Evolutionary conservation across 2,329 filamentous ascomycete genomes (phyloP).

Genomic region (Exutisphaerella laricina): DNA sequence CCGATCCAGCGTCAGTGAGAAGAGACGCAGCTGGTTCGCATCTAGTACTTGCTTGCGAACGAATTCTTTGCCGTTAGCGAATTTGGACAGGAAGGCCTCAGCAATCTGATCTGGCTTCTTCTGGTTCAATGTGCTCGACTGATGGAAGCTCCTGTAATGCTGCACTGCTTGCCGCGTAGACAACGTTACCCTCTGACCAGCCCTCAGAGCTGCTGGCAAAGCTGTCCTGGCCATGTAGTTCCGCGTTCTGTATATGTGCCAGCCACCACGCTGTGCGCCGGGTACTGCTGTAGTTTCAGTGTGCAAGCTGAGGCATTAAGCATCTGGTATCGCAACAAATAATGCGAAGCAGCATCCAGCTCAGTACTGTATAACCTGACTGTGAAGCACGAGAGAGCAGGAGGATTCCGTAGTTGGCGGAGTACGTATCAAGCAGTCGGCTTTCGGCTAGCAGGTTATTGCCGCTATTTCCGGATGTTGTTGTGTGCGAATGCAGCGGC

Average conservation of each 20-base stretch:
- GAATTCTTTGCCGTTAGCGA: conserved; percentile 9
- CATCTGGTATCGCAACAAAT: too few species aligned
- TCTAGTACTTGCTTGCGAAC: conserved; percentile 14
- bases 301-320: too few species aligned
- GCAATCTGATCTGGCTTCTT: conserved; percentile 9
- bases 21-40: conserved; percentile 13
- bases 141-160: neutral
- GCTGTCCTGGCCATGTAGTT: neutral
- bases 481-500: too few species aligned
- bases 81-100: conserved; percentile 11
- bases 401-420: too few species aligned
- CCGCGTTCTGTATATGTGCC: neutral
- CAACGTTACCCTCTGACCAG: neutral
- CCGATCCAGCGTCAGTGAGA: conserved; percentile 13
- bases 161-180: neutral
- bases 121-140: conserved; percentile 1
- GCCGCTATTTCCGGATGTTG: too few species aligned
- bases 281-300: too few species aligned
- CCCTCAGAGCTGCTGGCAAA: neutral
- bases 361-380: too few species aligned
- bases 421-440: too few species aligned
- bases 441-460: too few species aligned
- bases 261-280: too few species aligned
- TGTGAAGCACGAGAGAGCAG: too few species aligned
- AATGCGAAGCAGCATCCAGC: too few species aligned